Evolutionary conservation across 345 rosid genomes (phyloP).

Genomic region (Alliaria petiolata): DNA sequence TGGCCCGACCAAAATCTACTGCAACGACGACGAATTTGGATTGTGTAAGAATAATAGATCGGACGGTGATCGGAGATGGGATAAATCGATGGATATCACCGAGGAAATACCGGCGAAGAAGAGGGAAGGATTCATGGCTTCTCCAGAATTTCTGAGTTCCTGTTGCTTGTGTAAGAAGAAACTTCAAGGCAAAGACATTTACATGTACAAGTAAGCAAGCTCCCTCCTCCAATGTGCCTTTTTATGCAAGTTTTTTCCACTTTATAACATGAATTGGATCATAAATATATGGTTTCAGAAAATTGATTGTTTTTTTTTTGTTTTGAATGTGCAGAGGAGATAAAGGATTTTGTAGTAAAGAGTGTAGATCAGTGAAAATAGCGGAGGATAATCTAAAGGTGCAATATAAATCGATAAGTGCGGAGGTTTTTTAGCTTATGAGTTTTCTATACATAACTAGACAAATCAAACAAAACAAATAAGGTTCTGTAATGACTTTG

Average conservation of each 20-base stretch:
- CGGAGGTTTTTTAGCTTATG: slow-evolving; percentile 38
- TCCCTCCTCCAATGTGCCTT: neutral
- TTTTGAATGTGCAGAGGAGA: slow-evolving; percentile 54
- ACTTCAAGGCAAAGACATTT: slow-evolving; percentile 69
- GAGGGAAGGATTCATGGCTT: slow-evolving; percentile 9
- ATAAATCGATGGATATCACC: neutral
- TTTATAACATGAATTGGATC: neutral
- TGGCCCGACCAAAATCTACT: slow-evolving; percentile 39
- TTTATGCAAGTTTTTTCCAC: neutral
- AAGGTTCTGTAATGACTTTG: too few species aligned
- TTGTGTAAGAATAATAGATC: neutral
- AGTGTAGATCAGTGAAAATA: slow-evolving; percentile 64
- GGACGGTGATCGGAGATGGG: neutral
- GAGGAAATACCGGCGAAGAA: slow-evolving; percentile 19
- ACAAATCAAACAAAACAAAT: too few species aligned
- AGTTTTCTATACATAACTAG: too few species aligned
- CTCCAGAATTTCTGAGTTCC: slow-evolving; percentile 48
- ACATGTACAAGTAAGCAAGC: slow-evolving; percentile 89
- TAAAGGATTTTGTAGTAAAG: slow-evolving; percentile 67
- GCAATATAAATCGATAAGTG: slow-evolving; percentile 35
- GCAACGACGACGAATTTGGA: slow-evolving; percentile 37
- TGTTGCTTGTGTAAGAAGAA: slow-evolving; percentile 67
- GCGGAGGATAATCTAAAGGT: slow-evolving; percentile 49
- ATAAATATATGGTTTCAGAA: neutral
- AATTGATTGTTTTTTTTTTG: neutral